These are phyloP conservation scores for Penicillium sclerotiorum DNA, from an alignment of 2,329 filamentous ascomycete genomes.

Conservation along the genomic window DNA sequence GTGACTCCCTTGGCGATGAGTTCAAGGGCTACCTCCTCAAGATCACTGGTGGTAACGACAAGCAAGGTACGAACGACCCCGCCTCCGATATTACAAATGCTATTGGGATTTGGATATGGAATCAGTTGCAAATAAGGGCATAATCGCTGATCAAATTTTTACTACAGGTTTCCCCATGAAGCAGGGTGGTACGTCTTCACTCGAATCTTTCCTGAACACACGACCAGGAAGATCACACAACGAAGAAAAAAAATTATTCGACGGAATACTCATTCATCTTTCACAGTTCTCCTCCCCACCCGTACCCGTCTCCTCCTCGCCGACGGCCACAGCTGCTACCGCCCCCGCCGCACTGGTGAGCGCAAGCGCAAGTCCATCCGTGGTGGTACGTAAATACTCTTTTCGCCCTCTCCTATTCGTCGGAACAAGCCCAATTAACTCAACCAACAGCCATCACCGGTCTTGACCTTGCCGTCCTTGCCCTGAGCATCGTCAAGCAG, in stretches of 20 bases:
- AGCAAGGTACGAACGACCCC: slow-evolving; percentile 70
- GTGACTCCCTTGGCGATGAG: slow-evolving; percentile 95
- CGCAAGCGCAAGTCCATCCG: slow-evolving; percentile 99
- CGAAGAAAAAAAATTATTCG: background rate
- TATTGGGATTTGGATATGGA: too few relatives aligned
- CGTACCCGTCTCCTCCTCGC: slow-evolving; percentile 96
- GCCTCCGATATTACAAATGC: background rate
- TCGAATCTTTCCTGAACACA: slow-evolving; percentile 27
- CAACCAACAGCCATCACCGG: slow-evolving; percentile 77
- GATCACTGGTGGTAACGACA: slow-evolving; percentile 99
- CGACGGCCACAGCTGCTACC: slow-evolving; percentile 98
- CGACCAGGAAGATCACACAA: slow-evolving; percentile 9
- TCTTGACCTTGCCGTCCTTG: slow-evolving; percentile 92
- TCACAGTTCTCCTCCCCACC: slow-evolving; percentile 78
- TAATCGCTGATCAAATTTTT: slow-evolving; percentile 30
- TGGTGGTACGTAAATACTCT: slow-evolving; percentile 54
- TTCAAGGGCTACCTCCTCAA: slow-evolving; percentile 99
- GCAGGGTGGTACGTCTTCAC: slow-evolving; percentile 71
- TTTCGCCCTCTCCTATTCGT: background rate
- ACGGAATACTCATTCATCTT: slow-evolving; percentile 32
- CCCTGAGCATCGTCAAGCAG: slow-evolving; percentile 96
- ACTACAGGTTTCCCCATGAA: slow-evolving; percentile 98
- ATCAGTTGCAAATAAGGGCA: too few relatives aligned
- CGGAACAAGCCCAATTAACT: slow-evolving; percentile 13
- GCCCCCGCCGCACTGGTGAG: slow-evolving; percentile 94